Evolutionary conservation across 2,329 filamentous ascomycete species (phyloP).

Genomic region (Plenodomus tracheiphilus): DNA sequence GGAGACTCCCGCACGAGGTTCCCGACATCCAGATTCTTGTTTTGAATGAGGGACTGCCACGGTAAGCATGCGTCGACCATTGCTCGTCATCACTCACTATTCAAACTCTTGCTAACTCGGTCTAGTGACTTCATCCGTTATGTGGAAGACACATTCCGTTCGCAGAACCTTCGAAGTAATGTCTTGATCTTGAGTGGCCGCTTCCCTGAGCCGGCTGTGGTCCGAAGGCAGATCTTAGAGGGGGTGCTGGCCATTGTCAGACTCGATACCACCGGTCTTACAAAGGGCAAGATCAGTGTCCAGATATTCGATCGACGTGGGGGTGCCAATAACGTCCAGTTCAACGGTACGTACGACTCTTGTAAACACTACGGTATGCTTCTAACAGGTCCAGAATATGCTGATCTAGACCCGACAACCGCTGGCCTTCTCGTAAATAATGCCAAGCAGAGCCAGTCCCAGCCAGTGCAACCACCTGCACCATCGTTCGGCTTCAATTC

Average conservation of each 20-base stretch:
- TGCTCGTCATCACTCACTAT: neutral
- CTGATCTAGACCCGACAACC: constrained; percentile 75
- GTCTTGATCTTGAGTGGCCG: constrained; percentile 79
- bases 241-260: constrained; percentile 85
- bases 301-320: constrained; percentile 82
- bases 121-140: constrained; percentile 75
- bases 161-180: constrained; percentile 72
- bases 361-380: neutral
- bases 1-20: constrained; percentile 72
- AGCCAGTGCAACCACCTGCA: constrained; percentile 36
- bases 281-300: constrained; percentile 72
- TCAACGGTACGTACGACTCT: constrained; percentile 60
- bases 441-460: constrained; percentile 59
- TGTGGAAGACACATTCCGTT: constrained; percentile 76
- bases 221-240: constrained; percentile 83
- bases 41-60: constrained; percentile 66
- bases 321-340: constrained; percentile 75
- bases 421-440: constrained; percentile 80
- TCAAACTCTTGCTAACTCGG: neutral
- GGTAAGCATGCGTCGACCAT: constrained; percentile 21
- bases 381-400: constrained; percentile 65
- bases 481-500: constrained; percentile 33
- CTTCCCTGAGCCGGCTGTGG: constrained; percentile 75
- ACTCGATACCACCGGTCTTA: constrained; percentile 70
- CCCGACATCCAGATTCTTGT: constrained; percentile 90